Percentiles rank a stretch among this genome's conserved stretches.
Evolutionary conservation across 2,329 filamentous ascomycete species (phyloP).

Genomic region (Exophiala spinifera): DNA sequence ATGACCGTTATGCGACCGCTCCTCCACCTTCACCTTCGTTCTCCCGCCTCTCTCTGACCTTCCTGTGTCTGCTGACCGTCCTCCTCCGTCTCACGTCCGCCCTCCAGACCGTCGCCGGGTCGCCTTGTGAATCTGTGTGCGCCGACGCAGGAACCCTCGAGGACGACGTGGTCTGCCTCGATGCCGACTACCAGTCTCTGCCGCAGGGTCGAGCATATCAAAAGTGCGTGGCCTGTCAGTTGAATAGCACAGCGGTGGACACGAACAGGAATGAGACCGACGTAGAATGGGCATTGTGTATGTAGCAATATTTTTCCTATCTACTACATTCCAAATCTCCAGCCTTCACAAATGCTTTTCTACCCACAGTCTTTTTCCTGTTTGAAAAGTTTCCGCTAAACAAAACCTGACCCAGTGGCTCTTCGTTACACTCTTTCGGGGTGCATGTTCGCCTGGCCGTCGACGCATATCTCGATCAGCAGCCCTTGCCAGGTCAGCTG

Average conservation of each 20-base stretch:
- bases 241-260: constrained; percentile 40
- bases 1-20: constrained; percentile 25
- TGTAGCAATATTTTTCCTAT: constrained; percentile 16
- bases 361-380: neutral
- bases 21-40: neutral
- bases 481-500: constrained; percentile 46
- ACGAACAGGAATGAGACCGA: constrained; percentile 39
- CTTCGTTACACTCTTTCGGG: constrained; percentile 44
- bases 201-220: constrained; percentile 37
- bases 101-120: constrained; percentile 25
- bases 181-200: constrained; percentile 37
- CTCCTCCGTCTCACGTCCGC: constrained; percentile 19
- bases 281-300: constrained; percentile 47
- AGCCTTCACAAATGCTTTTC: no score
- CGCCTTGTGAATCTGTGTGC: constrained; percentile 26
- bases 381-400: neutral
- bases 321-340: neutral
- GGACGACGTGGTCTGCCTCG: constrained; percentile 42
- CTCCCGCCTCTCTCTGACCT: constrained; percentile 2
- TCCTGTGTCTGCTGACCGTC: constrained; percentile 17
- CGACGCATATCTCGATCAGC: constrained; percentile 36
- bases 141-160: constrained; percentile 34
- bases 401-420: constrained; percentile 38
- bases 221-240: constrained; percentile 41
- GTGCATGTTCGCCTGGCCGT: constrained; percentile 44